Evolutionary conservation across 2,329 filamentous ascomycete genomes (phyloP).

Genomic region (Taxawa tesnikishii): DNA sequence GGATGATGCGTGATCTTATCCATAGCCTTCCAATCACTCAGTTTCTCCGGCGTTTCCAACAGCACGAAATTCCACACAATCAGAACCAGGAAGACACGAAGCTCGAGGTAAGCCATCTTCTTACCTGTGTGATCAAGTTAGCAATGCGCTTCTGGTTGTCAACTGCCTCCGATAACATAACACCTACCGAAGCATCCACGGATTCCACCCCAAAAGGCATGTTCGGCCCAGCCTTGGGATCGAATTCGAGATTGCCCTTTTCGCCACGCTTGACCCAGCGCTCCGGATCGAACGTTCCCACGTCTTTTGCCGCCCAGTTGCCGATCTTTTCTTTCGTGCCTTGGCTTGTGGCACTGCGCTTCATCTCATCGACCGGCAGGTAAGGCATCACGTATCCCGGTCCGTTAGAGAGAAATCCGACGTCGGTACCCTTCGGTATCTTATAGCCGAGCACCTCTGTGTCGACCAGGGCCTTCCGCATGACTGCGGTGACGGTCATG

Average conservation of each 20-base stretch:
- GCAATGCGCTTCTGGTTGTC: too few relatives aligned
- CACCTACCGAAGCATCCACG: conserved; percentile 24
- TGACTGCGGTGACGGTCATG: conserved; percentile 13
- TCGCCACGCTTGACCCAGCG: conserved; percentile 25
- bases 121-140: too few relatives aligned
- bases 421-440: conserved; percentile 27
- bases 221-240: conserved; percentile 21
- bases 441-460: conserved; percentile 27
- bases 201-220: conserved; percentile 24
- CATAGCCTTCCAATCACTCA: too few relatives aligned
- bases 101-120: conserved; percentile 1
- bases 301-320: conserved; percentile 15
- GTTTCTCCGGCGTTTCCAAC: too few relatives aligned
- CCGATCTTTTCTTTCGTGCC: conserved; percentile 14
- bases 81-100: conserved; percentile 1
- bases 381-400: conserved; percentile 11
- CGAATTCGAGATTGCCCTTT: conserved; percentile 18
- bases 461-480: conserved; percentile 23
- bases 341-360: conserved; percentile 18
- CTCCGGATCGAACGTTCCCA: conserved; percentile 24
- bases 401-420: conserved; percentile 16
- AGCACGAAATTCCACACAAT: conserved; percentile 3
- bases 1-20: too few relatives aligned
- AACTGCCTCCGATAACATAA: too few relatives aligned
- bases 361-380: conserved; percentile 15